A percentile compares a stretch with the other conserved stretches of the same genome.
These are phyloP conservation scores for Pseudogymnoascus sp. DNA, from an alignment of 2,329 filamentous ascomycete genomes.

Conservation along the genomic window DNA sequence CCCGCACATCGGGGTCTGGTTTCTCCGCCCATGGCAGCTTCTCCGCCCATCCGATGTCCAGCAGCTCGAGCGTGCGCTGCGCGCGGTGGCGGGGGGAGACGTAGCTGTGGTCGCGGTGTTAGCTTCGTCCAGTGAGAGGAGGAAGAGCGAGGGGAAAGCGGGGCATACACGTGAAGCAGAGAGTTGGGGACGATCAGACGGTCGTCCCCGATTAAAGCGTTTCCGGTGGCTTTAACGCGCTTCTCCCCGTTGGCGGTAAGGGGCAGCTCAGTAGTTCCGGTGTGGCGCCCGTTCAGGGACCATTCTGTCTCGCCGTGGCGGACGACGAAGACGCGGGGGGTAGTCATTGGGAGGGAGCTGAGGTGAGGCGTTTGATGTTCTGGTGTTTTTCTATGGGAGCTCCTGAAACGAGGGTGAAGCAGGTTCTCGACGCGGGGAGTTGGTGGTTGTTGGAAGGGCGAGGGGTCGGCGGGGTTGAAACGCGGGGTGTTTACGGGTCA, in stretches of 20 bases:
- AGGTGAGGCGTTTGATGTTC: background rate
- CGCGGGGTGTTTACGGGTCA: background rate
- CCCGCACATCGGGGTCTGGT: slow-evolving; percentile 35
- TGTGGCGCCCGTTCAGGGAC: slow-evolving; percentile 81
- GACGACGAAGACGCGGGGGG: slow-evolving; percentile 70
- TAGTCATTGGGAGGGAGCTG: slow-evolving; percentile 30
- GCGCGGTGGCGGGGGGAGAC: slow-evolving; percentile 81
- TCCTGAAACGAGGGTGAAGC: background rate
- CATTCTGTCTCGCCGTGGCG: slow-evolving; percentile 95
- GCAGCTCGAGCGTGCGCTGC: slow-evolving; percentile 81
- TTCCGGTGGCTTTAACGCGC: slow-evolving; percentile 66
- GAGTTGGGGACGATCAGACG: slow-evolving; percentile 76
- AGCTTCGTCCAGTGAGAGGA: slow-evolving; percentile 41
- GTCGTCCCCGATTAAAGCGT: slow-evolving; percentile 75
- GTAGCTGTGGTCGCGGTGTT: slow-evolving; percentile 43
- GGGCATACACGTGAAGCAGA: slow-evolving; percentile 67
- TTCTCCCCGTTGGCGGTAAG: slow-evolving; percentile 75
- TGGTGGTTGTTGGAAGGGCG: too few relatives aligned
- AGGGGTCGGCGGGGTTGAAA: background rate
- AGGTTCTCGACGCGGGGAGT: background rate
- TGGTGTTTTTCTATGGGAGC: background rate
- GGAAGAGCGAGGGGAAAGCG: background rate
- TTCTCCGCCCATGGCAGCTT: slow-evolving; percentile 61
- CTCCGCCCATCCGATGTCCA: slow-evolving; percentile 63
- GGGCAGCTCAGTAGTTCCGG: slow-evolving; percentile 76